Evolutionary conservation across 495 filamentous ascomycete species (phyloP).

Genomic region (Pyronema omphalodes): DNA sequence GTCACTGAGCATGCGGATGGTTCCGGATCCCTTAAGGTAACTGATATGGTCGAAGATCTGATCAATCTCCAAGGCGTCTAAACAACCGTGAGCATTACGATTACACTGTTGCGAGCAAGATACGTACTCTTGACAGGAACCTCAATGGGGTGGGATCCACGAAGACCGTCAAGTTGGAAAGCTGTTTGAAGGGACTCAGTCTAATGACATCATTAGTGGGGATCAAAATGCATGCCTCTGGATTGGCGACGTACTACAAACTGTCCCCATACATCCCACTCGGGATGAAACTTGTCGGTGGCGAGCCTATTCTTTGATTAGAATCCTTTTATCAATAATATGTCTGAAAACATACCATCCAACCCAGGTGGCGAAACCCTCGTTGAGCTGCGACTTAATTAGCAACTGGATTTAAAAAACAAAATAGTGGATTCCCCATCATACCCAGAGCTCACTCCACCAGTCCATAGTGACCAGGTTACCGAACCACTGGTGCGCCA

Average conservation of each 20-base stretch:
- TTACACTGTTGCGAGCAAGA: not conserved
- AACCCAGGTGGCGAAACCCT: constrained; percentile 85
- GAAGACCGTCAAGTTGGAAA: constrained; percentile 69
- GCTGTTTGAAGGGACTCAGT: constrained; percentile 83
- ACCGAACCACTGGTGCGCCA: constrained; percentile 98
- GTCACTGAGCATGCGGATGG: constrained; percentile 81
- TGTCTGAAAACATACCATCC: constrained; percentile 46
- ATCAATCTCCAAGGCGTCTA: constrained; percentile 45
- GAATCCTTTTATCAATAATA: not conserved
- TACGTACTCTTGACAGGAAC: constrained; percentile 66
- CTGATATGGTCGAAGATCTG: constrained; percentile 93
- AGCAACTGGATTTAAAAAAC: not conserved
- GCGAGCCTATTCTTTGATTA: constrained; percentile 28
- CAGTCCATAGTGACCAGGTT: constrained; percentile 80
- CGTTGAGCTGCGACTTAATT: not conserved
- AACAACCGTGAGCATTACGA: not conserved
- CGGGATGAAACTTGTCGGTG: constrained; percentile 76
- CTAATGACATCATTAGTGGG: constrained; percentile 28
- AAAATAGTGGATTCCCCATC: not conserved
- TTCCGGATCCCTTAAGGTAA: constrained; percentile 87
- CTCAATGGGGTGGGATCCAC: constrained; percentile 85
- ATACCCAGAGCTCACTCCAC: constrained; percentile 81
- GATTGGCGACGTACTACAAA: constrained; percentile 54
- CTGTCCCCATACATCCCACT: constrained; percentile 89
- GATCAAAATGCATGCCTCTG: constrained; percentile 32